Evolutionary conservation across 2,329 filamentous ascomycete genomes (phyloP), one percentile per base, ranked within the genome.

Genomic region (Neopestalotiopsis sp.): DNA sequence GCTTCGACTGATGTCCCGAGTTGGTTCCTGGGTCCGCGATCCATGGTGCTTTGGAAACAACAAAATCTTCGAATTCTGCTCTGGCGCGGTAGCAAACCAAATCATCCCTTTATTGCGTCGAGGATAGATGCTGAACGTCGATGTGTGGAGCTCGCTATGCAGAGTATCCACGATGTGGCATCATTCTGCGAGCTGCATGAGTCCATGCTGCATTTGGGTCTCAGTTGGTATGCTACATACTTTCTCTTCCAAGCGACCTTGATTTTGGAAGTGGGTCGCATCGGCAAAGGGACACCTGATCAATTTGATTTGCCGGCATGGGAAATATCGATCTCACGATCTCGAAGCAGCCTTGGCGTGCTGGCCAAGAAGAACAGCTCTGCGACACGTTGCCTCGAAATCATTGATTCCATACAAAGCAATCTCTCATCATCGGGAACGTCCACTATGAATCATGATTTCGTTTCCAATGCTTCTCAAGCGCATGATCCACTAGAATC

Each of bases 231-330:
- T 69, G 79, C 78, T 1, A 80, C 81, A 12, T 84, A 83, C 71
- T 84, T 83, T 67, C 72, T 84, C 1, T 84, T 84, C 67, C 82
- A 84, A 66, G 82, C 82, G 0, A 78, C 78, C 0, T 74, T 84
- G 2, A 81, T 84, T 2, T 79, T 81, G 1, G 77, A 79, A 49
- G 42, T 30, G 13, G 56, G 63, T 24, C 45, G 40, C 42, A 30
- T 30, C 20, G n/a, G 7, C n/a, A 49, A 32, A 14, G 40, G 24
- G 9, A 7, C 28, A n/a, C 20, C 12, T 32, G 45, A 65, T 12
- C 63, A 32, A 14, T 38, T 40, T 17, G 63, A 65, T 40, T 40
- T 17, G 13, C 17, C 45, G 12, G 58, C 59, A 17, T 57, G 40
- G 59, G 60, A 68, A 45, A 40, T 45, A 10, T 52, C 42, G 20